Conservation (phyloP, 2,329 filamentous ascomycete genomes). For the Colletotrichum destructivum region DNA sequence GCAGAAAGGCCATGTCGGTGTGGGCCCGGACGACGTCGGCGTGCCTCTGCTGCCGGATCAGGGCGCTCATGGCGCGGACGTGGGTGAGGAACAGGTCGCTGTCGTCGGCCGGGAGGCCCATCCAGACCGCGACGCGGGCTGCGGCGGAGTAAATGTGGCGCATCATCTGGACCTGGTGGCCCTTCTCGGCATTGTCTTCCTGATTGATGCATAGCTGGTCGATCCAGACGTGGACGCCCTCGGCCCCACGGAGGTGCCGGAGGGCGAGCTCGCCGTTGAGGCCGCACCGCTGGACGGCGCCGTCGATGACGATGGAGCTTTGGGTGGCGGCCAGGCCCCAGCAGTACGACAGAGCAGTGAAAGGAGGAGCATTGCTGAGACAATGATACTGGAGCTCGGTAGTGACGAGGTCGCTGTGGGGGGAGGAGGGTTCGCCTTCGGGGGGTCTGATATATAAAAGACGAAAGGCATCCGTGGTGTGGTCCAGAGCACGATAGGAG, state of each 20-base stretch:
- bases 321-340: slow-evolving; percentile 5
- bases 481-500: not conserved
- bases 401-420: not conserved
- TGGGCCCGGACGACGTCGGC: slow-evolving; percentile 3
- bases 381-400: not conserved
- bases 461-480: slow-evolving; percentile 9
- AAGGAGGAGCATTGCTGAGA: not conserved
- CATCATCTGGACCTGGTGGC: slow-evolving; percentile 33
- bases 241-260: slow-evolving; percentile 17
- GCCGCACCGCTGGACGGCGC: not conserved
- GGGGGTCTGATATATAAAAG: slow-evolving; percentile 17
- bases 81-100: slow-evolving; percentile 8
- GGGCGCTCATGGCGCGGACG: slow-evolving; percentile 2
- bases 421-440: not conserved
- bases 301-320: slow-evolving; percentile 5
- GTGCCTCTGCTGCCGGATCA: not conserved
- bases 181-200: slow-evolving; percentile 25
- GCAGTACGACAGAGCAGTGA: slow-evolving; percentile 20
- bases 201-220: slow-evolving; percentile 33
- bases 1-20: not conserved
- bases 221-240: slow-evolving; percentile 19
- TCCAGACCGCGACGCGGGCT: slow-evolving; percentile 24
- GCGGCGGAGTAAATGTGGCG: slow-evolving; percentile 26
- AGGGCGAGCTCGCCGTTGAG: slow-evolving; percentile 21
- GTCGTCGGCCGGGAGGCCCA: slow-evolving; percentile 7